Evolutionary conservation across 2,329 filamentous ascomycete species (phyloP), one percentile per base, ranked within the genome.

Genomic region (Trematosphaeria pertusa): DNA sequence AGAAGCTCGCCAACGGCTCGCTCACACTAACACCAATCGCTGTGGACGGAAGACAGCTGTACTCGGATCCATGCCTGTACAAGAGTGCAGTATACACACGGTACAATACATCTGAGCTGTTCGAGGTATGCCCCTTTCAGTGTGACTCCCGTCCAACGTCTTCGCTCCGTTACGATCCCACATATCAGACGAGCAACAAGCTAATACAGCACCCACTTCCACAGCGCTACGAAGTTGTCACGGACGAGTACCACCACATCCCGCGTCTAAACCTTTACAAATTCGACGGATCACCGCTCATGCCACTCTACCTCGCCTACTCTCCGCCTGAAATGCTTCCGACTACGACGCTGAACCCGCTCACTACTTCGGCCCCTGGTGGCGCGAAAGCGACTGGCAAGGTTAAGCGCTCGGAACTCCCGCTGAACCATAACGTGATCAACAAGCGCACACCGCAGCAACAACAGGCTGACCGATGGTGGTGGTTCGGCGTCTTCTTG

Each of bases 301-400:
- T 86, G 56, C 86, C 87, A 9, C 78, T 90, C 76, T 89, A 87
- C 69, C 77, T 87, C 35, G 81, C 79, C 53, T 83, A 80, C 64
- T 77, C 71, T 10, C 81, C 85, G 4, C 86, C 87, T 0, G 73
- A 85, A 61, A 89, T 89, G 85, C 80, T 89, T 5, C 86, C 87
- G 2, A 88, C 86, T 3, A 76, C 77, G 9, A 87, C 84, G 0
- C 74, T 89, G 49, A 85, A 88, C 61, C 83, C 85, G 1, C 64
- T 72, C 15, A 65, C 67, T 3, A 70, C 71, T 11, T 57, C 68
- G 9, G 69, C 63, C 5, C 59, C 73, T 1, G 52, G 62, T 1
- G 68, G 73, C 3, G 65, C 69, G 3, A 59, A 61, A 43, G 55
- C 69, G 4, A 72, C 65, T 4, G 56, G 67, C 4, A 77, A 70